phyloP scores from a whole-genome alignment of 1,284 basidiomycete species.

The Cutaneotrichosporon arboriforme region DNA sequence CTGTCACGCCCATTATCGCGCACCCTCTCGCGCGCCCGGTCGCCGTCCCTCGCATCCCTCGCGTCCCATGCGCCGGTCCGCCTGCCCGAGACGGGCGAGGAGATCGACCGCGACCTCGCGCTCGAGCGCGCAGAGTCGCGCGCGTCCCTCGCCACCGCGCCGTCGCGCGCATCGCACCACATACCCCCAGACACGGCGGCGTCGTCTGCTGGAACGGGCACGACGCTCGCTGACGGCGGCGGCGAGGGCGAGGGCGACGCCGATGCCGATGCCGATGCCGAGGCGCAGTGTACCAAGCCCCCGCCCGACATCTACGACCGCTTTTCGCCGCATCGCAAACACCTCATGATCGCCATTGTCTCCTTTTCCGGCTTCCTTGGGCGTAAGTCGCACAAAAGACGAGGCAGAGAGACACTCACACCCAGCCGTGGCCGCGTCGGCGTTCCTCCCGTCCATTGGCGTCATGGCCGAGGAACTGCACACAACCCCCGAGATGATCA shows the following conservation, averaged over 20 bases:
- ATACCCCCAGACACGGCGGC: neutral
- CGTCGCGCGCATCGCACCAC: neutral
- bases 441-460: conserved; percentile 65
- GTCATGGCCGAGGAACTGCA: conserved; percentile 59
- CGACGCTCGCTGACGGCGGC: neutral
- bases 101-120: conserved; percentile 39
- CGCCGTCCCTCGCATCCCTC: neutral
- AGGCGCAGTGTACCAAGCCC: conserved; percentile 8
- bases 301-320: conserved; percentile 51
- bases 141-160: neutral
- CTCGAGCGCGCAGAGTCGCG: conserved; percentile 18
- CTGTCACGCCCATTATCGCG: too few relatives aligned
- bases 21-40: neutral
- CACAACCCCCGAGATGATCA: conserved; percentile 56
- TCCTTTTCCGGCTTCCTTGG: conserved; percentile 55
- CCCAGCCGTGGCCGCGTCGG: conserved; percentile 61
- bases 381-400: conserved; percentile 46
- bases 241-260: neutral
- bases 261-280: neutral
- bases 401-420: neutral
- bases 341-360: conserved; percentile 53
- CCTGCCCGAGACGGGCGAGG: conserved; percentile 13
- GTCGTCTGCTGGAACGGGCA: neutral
- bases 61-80: neutral
- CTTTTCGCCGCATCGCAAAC: conserved; percentile 53